phyloP scores from a whole-genome alignment of 495 filamentous ascomycete species.

The Annulohypoxylon stygium region DNA sequence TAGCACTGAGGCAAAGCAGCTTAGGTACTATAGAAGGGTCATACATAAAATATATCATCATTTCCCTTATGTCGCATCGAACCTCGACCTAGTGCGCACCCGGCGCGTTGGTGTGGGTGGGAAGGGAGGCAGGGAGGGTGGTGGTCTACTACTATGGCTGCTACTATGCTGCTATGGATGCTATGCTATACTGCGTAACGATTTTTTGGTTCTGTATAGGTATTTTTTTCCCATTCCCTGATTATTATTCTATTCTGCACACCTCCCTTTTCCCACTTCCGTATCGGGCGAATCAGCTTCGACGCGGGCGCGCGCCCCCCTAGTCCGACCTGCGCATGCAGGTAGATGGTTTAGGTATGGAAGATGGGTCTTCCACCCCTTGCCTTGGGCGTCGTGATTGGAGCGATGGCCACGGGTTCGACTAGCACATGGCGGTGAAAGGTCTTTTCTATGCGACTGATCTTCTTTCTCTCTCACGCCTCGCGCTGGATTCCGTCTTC shows the following conservation, averaged over 20 bases:
- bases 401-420: slow-evolving; percentile 39
- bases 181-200: neutral
- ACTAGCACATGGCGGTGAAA: slow-evolving; percentile 53
- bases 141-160: neutral
- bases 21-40: neutral
- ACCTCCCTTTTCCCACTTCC: slow-evolving; percentile 31
- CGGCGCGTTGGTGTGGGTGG: slow-evolving; percentile 51
- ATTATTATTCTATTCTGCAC: slow-evolving; percentile 4
- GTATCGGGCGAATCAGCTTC: slow-evolving; percentile 42
- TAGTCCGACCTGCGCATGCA: slow-evolving; percentile 43
- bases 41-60: neutral
- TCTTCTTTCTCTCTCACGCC: slow-evolving; percentile 12
- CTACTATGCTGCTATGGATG: neutral
- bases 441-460: slow-evolving; percentile 6
- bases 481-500: slow-evolving; percentile 21
- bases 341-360: slow-evolving; percentile 46
- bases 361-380: slow-evolving; percentile 38
- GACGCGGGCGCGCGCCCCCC: slow-evolving; percentile 10
- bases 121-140: slow-evolving; percentile 11
- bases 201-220: neutral
- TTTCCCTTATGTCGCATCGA: slow-evolving; percentile 28
- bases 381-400: slow-evolving; percentile 49
- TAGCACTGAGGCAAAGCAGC: neutral
- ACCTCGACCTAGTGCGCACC: slow-evolving; percentile 47
- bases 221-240: slow-evolving; percentile 18